Base-by-base conservation (phyloP, 73 alveolate genomes). In the Paramecium octaurelia region DNA sequence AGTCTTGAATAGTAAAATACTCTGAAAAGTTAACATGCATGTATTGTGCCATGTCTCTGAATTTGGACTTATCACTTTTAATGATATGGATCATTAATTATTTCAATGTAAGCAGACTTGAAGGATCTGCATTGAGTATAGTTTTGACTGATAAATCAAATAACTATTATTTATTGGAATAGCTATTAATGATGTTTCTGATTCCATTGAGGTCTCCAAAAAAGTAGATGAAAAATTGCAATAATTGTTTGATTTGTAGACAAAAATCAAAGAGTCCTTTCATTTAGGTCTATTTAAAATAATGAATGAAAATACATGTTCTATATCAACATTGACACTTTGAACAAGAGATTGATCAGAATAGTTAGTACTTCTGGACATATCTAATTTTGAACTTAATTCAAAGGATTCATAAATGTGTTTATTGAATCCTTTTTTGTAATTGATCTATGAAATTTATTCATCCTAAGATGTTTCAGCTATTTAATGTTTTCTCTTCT, bases 241-340 rank as follows among this genome's bases (percentile, higher is more conserved):
- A 14, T 18, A 80, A 46, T 80, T 80, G 31, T 14, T 20, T 27
- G 3, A 80, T 24, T 23, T 80, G 5, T 12, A 38, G 14, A 42
- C 70, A 27, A 4, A n/a, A 24, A n/a, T 43, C 34, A 35, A 44
- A 80, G 21, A 80, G 43, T 24, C 57, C 76, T 16, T 23, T 48
- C 91, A 80, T 44, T 80, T 80, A 44, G 7, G 58, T 36, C 88
- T 75, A 75, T 35, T 21, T 54, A 18, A 54, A 54, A 16, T 16
- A 18, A 75, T 35, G 12, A 75, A 6, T 31, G 3, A 75, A 16
- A 75, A 38, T 80, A 40, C 91, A 46, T 80, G 43, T 80, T 80
- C 91, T 43, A 42, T 18, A 44, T 80, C 91, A 44, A 27, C 57
- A 80, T 80, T 80, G 21, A 80, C 75, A 80, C 57, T 80, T n/a